These are phyloP conservation scores for Kurtzmaniella quercitrusa DNA, from an alignment of 1,139 yeast species.

Conservation along the genomic window DNA sequence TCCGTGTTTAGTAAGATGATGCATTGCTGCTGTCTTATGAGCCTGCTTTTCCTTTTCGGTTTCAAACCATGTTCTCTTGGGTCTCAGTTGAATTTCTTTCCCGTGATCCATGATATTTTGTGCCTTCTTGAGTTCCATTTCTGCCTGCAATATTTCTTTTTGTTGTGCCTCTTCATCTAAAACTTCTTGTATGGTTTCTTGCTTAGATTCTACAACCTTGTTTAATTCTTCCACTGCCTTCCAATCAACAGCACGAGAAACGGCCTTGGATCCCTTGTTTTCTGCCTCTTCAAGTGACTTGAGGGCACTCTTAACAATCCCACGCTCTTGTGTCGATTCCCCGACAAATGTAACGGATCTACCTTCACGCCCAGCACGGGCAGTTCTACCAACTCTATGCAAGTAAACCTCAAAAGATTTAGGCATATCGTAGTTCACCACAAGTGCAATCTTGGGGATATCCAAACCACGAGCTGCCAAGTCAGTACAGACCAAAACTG, in stretches of 20 bases:
- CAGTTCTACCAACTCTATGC: conserved; percentile 99
- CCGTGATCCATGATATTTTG: conserved; percentile 76
- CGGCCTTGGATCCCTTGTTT: conserved; percentile 49
- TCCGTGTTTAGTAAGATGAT: conserved; percentile 42
- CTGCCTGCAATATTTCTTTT: conserved; percentile 82
- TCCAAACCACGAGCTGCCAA: conserved; percentile 98
- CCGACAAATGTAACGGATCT: conserved; percentile 90
- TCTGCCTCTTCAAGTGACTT: conserved; percentile 50
- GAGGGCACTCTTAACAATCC: conserved; percentile 84
- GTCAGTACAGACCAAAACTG: conserved; percentile 92
- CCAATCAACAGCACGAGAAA: conserved; percentile 90
- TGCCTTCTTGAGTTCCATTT: conserved; percentile 84
- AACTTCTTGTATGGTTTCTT: conserved; percentile 65
- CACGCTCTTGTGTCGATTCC: conserved; percentile 78
- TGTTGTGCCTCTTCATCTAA: conserved; percentile 84
- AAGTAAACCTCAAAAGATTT: conserved; percentile 83
- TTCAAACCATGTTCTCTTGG: conserved; percentile 97
- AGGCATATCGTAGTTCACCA: conserved; percentile 94
- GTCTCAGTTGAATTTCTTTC: conserved; percentile 82
- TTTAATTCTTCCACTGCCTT: conserved; percentile 66
- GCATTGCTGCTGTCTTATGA: conserved; percentile 38
- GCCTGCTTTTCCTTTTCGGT: conserved; percentile 63
- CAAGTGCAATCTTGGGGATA: conserved; percentile 95
- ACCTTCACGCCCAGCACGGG: conserved; percentile 98
- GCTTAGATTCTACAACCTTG: conserved; percentile 54